Evolutionary conservation across 2,329 filamentous ascomycete genomes (phyloP), one percentile per base, ranked within the genome.

Genomic region (Magnaporthiopsis rhizophila): DNA sequence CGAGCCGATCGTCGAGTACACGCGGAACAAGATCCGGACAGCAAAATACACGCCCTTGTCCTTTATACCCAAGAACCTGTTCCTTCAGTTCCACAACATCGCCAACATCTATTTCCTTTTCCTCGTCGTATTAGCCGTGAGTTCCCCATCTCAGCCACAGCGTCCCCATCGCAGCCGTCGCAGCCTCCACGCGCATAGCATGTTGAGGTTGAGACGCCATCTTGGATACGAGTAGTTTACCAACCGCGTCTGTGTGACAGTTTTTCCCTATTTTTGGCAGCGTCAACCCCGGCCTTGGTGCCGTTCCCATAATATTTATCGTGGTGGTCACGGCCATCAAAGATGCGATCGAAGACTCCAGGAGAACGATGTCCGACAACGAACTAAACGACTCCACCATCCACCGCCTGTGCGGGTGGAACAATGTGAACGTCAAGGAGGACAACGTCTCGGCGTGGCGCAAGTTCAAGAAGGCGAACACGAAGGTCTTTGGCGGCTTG

Each of bases 51-150:
- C 95, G 9, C 89, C 96, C 11, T 77, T 99, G 68, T 96, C 91
- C 66, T 99, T 99, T 77, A 77, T 99, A 34, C 95, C 95, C 18
- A 98, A 98, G 80, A 98, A 99, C 77, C 74, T 99, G 72, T 99
- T 89, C 87, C 91, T 96, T 69, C 96, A 99, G 77, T 98, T 99
- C 74, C 94, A 99, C 78, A 98, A 98, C 73, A 89, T 99, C 72
- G 95, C 95, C 73, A 99, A 99, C 76, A 89, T 98, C 64, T 99
- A 98, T 79, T 99, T 99, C 83, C 82, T 98, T 70, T 97, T 98
- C 78, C 85, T 94, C 71, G 93, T 97, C 74, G 96, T 99, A 73
- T 84, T 99, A 66, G 88, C 89, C 72, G 95, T 98, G 88, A 83
- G 93, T 84, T 58, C 63, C 45, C 9, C 74, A 61, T 59, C 53